phyloP scores from a whole-genome alignment of 2,329 filamentous ascomycete species.

The Trichophyton benhamiae region DNA sequence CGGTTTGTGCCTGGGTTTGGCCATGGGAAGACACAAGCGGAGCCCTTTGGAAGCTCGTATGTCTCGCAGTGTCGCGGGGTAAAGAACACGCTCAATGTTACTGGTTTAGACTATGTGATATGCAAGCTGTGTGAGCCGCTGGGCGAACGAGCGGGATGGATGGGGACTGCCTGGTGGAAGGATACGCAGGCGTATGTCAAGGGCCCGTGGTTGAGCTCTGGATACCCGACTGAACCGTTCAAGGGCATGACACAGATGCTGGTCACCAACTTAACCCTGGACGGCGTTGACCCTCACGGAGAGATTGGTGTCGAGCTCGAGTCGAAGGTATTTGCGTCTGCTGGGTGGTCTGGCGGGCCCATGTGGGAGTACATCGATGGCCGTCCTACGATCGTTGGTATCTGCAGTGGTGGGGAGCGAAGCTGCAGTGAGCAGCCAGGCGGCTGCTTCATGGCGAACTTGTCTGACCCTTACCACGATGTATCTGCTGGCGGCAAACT shows the following conservation, averaged over 20 bases:
- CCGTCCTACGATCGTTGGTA: slow-evolving; percentile 15
- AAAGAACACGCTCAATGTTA: slow-evolving; percentile 17
- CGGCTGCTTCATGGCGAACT: slow-evolving; percentile 13
- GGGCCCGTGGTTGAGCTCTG: slow-evolving; percentile 15
- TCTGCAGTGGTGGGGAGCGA: slow-evolving; percentile 17
- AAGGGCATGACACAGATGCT: slow-evolving; percentile 16
- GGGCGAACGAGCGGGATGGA: slow-evolving; percentile 17
- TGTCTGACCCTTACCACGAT: slow-evolving; percentile 15
- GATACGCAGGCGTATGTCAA: slow-evolving; percentile 11
- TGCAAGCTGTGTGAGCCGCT: slow-evolving; percentile 17
- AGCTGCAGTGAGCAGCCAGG: slow-evolving; percentile 15
- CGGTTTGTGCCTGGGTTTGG: slow-evolving; percentile 15
- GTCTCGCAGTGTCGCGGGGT: slow-evolving; percentile 16
- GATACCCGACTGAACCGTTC: slow-evolving; percentile 15
- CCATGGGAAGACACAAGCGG: slow-evolving; percentile 9
- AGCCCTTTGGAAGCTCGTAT: slow-evolving; percentile 16
- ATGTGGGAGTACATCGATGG: slow-evolving; percentile 17
- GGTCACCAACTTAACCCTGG: slow-evolving; percentile 15
- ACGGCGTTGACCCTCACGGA: slow-evolving; percentile 14
- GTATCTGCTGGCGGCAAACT: slow-evolving; percentile 18
- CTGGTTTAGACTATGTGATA: slow-evolving; percentile 17
- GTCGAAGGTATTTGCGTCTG: slow-evolving; percentile 14
- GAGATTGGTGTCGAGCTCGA: slow-evolving; percentile 16
- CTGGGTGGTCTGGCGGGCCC: slow-evolving; percentile 18
- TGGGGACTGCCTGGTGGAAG: slow-evolving; percentile 17